Conservation (phyloP, 2,329 filamentous ascomycete genomes). For the Trichoderma asperellum region DNA sequence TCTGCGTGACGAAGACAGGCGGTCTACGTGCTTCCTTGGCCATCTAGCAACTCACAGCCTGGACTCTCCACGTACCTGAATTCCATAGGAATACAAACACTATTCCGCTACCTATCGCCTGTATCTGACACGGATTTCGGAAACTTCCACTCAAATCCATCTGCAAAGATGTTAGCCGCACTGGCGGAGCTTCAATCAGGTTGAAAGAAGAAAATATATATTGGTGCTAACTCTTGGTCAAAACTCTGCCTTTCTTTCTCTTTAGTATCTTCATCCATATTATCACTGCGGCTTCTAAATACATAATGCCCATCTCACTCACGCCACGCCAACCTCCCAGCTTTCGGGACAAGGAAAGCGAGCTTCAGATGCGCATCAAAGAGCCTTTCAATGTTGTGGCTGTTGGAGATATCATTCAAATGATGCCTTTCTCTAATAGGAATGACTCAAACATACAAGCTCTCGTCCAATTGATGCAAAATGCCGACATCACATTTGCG, state of each 20-base stretch:
- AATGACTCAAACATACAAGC: constrained; percentile 9
- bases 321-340: background rate
- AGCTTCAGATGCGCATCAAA: constrained; percentile 19
- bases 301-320: constrained; percentile 19
- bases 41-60: background rate
- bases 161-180: background rate
- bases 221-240: background rate
- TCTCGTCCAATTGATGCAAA: constrained; percentile 16
- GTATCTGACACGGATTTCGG: background rate
- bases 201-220: background rate
- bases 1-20: background rate
- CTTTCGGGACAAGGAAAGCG: constrained; percentile 20
- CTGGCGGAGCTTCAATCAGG: background rate
- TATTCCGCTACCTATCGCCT: background rate
- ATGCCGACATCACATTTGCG: constrained; percentile 15
- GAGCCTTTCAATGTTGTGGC: constrained; percentile 20
- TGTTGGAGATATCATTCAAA: constrained; percentile 19
- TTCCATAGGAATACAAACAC: background rate
- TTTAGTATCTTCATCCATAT: background rate
- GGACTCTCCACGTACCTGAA: background rate
- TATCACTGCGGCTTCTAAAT: background rate
- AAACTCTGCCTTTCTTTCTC: too few relatives aligned
- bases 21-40: background rate
- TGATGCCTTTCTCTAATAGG: constrained; percentile 8
- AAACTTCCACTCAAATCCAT: background rate